Evolutionary conservation across 768 basidiomycete species (phyloP), one percentile per base, ranked within the genome.

Genomic region (Xanthoconium stramineum): DNA sequence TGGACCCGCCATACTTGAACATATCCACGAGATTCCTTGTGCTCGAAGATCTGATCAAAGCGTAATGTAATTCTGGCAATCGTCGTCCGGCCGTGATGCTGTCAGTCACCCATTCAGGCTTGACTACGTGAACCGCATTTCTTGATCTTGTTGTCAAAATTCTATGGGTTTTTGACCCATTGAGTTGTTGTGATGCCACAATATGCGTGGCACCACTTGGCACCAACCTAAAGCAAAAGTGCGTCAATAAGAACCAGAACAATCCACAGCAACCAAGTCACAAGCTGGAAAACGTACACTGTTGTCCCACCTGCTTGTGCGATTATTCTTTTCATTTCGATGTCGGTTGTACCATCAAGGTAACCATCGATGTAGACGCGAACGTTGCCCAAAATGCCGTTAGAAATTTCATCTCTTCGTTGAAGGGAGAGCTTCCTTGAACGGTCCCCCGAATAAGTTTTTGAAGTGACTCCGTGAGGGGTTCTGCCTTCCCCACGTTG

Each of bases 121-220:
- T 83, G 33, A 93, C 88, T 52, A 93, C 80, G 53, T 86, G 78
- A 20, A 76, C 74, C 36, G 76, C 76, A 54, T 68, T 77, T 59
- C 75, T 75, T 33, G 74, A 75, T 62, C 81, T 83, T 24, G 73
- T 68, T 19, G 78, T 81, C 52, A 92, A 70, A 49, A 84, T 63
- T 62, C 78, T 83, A 55, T 91, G 83, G 3, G 81, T 86, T 70
- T 93, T 93, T 29, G 83, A 80, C 17, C 79, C 89, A 63, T 78
- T 89, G 53, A 92, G 75, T 51, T 79, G 80, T 59, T 83, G 82
- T 7, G 89, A 91, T 10, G 87, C 88, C 38, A 94, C 65, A 49
- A 94, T 84, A 67, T 94, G 91, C 8, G 91, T 93, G 45, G 85
- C 86, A 11, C 80, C 79, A 17, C 84, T 83, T 14, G 83, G 74